A percentile compares a stretch with the other conserved stretches of the same genome.
Conservation (phyloP, 2,329 filamentous ascomycete genomes). For the Microsporum canis region DNA sequence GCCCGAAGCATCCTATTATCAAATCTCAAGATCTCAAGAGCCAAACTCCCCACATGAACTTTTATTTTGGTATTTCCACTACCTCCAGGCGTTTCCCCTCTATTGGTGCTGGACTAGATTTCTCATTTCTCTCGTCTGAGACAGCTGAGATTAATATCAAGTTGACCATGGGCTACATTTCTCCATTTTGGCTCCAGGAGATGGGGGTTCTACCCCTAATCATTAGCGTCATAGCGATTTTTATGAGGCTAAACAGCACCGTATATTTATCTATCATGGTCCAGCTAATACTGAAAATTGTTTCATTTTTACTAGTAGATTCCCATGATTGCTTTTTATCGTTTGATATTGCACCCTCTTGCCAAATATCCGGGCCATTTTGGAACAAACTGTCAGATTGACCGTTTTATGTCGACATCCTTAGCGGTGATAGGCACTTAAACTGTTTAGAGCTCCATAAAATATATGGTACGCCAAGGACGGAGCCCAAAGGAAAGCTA, state of each 20-base stretch:
- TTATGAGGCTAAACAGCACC: background rate
- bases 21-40: too few relatives aligned
- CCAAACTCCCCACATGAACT: too few relatives aligned
- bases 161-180: background rate
- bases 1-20: too few relatives aligned
- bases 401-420: constrained; percentile 4
- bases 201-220: background rate
- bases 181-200: background rate
- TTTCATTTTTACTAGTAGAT: background rate
- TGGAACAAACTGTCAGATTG: constrained; percentile 10
- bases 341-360: constrained; percentile 14
- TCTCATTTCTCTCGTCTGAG: too few relatives aligned
- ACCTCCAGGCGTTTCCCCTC: too few relatives aligned
- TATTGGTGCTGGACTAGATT: too few relatives aligned
- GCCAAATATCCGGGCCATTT: constrained; percentile 14
- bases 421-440: constrained; percentile 12
- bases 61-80: too few relatives aligned
- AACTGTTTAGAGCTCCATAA: constrained; percentile 11
- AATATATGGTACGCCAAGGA: constrained; percentile 25
- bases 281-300: background rate
- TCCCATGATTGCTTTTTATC: constrained; percentile 7
- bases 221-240: background rate
- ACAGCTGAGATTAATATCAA: too few relatives aligned
- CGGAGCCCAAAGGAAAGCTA: too few relatives aligned
- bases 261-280: background rate